phyloP scores from a whole-genome alignment of 164 flowering plant species.

The Chloranthus sessilifolius region DNA sequence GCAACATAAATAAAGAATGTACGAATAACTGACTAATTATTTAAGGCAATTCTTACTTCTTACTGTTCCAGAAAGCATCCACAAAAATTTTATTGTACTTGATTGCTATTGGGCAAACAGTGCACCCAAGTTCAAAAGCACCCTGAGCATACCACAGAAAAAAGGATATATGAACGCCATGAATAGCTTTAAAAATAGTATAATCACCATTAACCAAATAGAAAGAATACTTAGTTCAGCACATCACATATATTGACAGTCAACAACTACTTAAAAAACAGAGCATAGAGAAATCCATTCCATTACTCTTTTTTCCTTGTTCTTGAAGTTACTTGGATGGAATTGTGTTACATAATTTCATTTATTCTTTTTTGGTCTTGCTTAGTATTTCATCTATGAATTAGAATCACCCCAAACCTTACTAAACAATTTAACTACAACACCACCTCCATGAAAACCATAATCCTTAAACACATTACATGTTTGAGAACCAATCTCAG shows the following conservation, averaged over 20 bases:
- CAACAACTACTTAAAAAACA: neutral
- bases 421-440: too few relatives aligned
- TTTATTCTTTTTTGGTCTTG: too few relatives aligned
- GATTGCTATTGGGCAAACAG: constrained; percentile 95
- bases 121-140: constrained; percentile 93
- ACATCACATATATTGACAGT: neutral
- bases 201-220: neutral
- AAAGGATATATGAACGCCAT: constrained; percentile 1
- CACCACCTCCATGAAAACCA: too few relatives aligned
- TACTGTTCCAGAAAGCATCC: constrained; percentile 99
- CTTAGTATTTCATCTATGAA: too few relatives aligned
- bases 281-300: too few relatives aligned
- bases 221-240: too few relatives aligned
- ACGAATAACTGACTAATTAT: neutral
- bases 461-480: too few relatives aligned
- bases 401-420: too few relatives aligned
- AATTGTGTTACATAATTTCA: too few relatives aligned
- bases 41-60: constrained; percentile 47
- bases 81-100: constrained; percentile 98
- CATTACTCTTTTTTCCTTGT: too few relatives aligned
- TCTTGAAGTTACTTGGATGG: too few relatives aligned
- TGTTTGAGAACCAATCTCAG: too few relatives aligned
- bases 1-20: neutral
- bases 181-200: neutral
- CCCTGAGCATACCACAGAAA: constrained; percentile 45